Percentiles rank a stretch among this genome's conserved stretches.
These are phyloP conservation scores for Phlebiopsis gigantea DNA, from an alignment of 768 basidiomycete species.

Conservation along the genomic window DNA sequence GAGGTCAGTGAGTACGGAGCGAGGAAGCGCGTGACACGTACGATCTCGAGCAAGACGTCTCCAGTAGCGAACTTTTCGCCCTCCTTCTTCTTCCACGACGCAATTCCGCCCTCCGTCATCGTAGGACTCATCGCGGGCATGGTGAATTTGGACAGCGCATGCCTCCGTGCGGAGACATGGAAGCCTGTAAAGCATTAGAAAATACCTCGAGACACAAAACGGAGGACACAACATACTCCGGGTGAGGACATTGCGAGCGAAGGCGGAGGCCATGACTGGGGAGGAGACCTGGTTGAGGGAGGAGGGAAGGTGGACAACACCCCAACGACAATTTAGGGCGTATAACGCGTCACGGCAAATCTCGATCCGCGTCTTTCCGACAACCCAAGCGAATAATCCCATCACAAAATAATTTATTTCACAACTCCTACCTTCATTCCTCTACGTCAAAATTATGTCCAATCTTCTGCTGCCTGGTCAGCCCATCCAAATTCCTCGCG, in stretches of 20 bases:
- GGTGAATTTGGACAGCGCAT: slow-evolving; percentile 80
- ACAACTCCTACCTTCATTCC: neutral
- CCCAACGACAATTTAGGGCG: slow-evolving; percentile 15
- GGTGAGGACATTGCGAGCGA: slow-evolving; percentile 55
- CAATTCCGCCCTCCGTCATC: slow-evolving; percentile 99
- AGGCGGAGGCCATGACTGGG: slow-evolving; percentile 50
- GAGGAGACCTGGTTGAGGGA: slow-evolving; percentile 23
- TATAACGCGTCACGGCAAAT: slow-evolving; percentile 10
- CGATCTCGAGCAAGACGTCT: slow-evolving; percentile 95
- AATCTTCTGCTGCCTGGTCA: slow-evolving; percentile 70
- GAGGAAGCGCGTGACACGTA: slow-evolving; percentile 34
- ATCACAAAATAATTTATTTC: neutral
- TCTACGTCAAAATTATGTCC: slow-evolving; percentile 16
- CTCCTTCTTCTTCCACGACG: slow-evolving; percentile 95
- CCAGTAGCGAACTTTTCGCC: slow-evolving; percentile 86
- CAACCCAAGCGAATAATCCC: neutral
- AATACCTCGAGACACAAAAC: neutral
- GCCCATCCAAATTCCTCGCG: slow-evolving; percentile 53
- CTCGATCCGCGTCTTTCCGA: slow-evolving; percentile 13
- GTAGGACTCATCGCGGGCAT: slow-evolving; percentile 99
- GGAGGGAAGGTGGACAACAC: slow-evolving; percentile 15
- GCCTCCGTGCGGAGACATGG: slow-evolving; percentile 72
- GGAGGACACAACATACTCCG: slow-evolving; percentile 45
- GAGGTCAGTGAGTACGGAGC: slow-evolving; percentile 3
- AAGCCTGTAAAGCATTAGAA: slow-evolving; percentile 46